A percentile compares a stretch with the other conserved stretches of the same genome.
phyloP scores from a whole-genome alignment of 225 moss, liverwort and hornwort genomes.

The Antitrichia curtipendula region DNA sequence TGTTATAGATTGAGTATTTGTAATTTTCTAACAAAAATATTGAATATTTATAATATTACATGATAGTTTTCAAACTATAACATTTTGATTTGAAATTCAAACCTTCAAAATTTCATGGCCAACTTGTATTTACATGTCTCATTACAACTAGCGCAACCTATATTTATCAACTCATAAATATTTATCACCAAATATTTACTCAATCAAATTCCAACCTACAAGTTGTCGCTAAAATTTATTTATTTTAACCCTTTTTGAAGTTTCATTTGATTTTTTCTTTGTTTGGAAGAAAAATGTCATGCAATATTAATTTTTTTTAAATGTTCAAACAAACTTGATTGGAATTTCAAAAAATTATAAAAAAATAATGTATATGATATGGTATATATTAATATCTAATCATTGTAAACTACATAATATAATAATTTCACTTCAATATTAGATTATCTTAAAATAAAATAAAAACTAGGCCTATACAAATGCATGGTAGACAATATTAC shows the following conservation, averaged over 20 bases:
- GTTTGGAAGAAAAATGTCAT: neutral
- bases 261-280: neutral
- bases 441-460: too few relatives aligned
- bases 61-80: neutral
- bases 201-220: accelerated
- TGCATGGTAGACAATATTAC: too few relatives aligned
- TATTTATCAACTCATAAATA: neutral
- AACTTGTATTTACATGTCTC: accelerated
- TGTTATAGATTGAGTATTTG: neutral
- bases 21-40: neutral
- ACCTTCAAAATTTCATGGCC: neutral
- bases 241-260: neutral
- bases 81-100: neutral
- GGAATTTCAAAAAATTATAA: neutral
- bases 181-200: neutral
- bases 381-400: neutral
- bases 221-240: accelerated
- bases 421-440: too few relatives aligned
- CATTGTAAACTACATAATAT: too few relatives aligned
- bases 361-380: neutral
- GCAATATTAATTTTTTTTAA: neutral
- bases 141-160: too few relatives aligned
- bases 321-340: neutral
- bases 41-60: neutral
- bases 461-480: too few relatives aligned